Evolutionary conservation across 371 early-diverging fungal genomes (phyloP).

Genomic region (Rhizopus delemar): DNA sequence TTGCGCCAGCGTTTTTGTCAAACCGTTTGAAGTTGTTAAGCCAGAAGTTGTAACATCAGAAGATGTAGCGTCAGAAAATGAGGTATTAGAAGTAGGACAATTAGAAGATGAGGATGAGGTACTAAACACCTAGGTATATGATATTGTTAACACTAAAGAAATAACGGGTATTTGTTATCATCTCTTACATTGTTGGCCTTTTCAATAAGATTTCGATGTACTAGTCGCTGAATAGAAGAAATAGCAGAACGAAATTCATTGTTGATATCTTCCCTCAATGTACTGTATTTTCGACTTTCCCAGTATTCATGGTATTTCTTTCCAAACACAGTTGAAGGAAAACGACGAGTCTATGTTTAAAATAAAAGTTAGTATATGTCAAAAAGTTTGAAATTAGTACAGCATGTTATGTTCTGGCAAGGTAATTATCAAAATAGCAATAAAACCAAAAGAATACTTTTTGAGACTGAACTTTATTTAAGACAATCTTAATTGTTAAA

Average conservation of each 20-base stretch:
- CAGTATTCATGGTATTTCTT: conserved; percentile 12
- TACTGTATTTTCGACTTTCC: conserved; percentile 15
- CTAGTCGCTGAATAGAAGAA: conserved; percentile 16
- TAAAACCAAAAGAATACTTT: too few relatives aligned
- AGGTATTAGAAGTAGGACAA: background rate
- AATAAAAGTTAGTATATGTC: conserved; percentile 17
- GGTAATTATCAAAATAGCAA: too few relatives aligned
- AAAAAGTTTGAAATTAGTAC: conserved; percentile 14
- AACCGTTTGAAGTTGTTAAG: conserved; percentile 4
- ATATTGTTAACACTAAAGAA: conserved; percentile 16
- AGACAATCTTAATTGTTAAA: too few relatives aligned
- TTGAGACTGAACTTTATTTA: too few relatives aligned
- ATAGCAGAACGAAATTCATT: conserved; percentile 14
- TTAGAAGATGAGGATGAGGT: conserved; percentile 11
- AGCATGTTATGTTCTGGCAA: too few relatives aligned
- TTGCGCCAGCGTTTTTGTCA: conserved; percentile 15
- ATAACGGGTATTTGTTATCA: conserved; percentile 14
- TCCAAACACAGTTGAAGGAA: conserved; percentile 14
- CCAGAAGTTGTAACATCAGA: conserved; percentile 6
- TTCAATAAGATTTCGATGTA: conserved; percentile 7
- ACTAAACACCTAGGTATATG: conserved; percentile 14
- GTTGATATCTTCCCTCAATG: conserved; percentile 12
- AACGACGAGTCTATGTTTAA: conserved; percentile 18
- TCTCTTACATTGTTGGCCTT: conserved; percentile 16
- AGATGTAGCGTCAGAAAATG: background rate